A percentile compares a stretch with the other conserved stretches of the same genome.
These are phyloP conservation scores for Limnomonas spitsbergensis DNA, from an alignment of 139 green algal species.

Conservation along the genomic window DNA sequence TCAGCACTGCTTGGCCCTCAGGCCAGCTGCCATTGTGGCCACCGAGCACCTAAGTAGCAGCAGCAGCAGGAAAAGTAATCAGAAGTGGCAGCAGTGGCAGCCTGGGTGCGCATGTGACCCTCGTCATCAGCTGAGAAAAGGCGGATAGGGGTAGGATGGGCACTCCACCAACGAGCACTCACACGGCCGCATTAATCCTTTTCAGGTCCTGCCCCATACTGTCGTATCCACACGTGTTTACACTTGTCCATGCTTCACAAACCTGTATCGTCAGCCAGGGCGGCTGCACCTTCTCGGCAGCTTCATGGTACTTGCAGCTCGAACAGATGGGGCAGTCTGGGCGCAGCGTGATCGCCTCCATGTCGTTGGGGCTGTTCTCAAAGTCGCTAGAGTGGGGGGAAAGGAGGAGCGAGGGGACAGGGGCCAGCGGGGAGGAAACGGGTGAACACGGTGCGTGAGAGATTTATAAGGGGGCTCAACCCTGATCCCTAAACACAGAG, in stretches of 20 bases:
- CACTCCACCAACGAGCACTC: too few species aligned
- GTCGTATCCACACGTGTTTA: too few species aligned
- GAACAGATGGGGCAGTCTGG: not conserved
- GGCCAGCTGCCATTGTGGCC: not conserved
- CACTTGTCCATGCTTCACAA: not conserved
- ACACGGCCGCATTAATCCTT: too few species aligned
- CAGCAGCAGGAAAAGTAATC: not conserved
- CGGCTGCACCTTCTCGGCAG: not conserved
- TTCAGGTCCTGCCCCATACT: too few species aligned
- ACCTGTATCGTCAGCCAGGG: not conserved
- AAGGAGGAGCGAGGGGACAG: not conserved
- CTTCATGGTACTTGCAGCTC: not conserved
- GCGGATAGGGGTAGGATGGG: too few species aligned
- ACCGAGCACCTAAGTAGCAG: not conserved
- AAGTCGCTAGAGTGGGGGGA: not conserved
- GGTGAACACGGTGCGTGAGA: too few species aligned
- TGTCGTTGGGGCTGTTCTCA: not conserved
- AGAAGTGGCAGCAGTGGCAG: not conserved
- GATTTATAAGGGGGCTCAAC: too few species aligned
- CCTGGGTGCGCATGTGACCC: too few species aligned
- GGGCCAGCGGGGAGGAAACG: too few species aligned
- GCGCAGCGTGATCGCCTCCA: not conserved
- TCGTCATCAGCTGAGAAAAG: too few species aligned
- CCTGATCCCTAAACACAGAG: too few species aligned
- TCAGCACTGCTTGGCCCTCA: not conserved